phyloP scores from a whole-genome alignment of 2,329 filamentous ascomycete genomes.

The Elsinoe necatrix region DNA sequence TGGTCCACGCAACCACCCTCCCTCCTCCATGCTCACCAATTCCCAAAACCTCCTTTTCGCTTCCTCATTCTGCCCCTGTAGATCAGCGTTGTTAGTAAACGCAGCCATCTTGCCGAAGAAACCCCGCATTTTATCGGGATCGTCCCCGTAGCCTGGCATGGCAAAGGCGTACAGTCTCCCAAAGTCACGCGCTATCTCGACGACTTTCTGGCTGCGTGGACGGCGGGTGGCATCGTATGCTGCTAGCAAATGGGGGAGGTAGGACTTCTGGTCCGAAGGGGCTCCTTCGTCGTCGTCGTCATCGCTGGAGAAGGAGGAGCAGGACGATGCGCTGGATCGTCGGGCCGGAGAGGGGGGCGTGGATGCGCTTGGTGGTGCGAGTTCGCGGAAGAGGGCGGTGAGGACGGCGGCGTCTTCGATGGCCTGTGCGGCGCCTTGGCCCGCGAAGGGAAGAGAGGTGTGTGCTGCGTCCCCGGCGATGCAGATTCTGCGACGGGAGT shows the following conservation, averaged over 20 bases:
- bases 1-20: neutral
- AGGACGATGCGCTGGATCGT: neutral
- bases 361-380: neutral
- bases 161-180: slow-evolving; percentile 27
- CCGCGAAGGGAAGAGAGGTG: slow-evolving; percentile 32
- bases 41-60: slow-evolving; percentile 24
- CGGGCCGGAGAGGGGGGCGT: neutral
- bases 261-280: neutral
- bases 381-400: slow-evolving; percentile 23
- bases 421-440: slow-evolving; percentile 31
- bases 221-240: slow-evolving; percentile 26
- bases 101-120: slow-evolving; percentile 26
- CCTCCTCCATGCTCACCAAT: slow-evolving; percentile 15
- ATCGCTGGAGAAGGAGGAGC: neutral
- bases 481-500: slow-evolving; percentile 24
- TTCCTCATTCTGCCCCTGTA: slow-evolving; percentile 26
- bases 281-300: slow-evolving; percentile 3
- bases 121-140: slow-evolving; percentile 26
- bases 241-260: slow-evolving; percentile 22
- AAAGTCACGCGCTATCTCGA: slow-evolving; percentile 26
- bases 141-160: slow-evolving; percentile 24
- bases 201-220: slow-evolving; percentile 25
- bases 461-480: slow-evolving; percentile 36
- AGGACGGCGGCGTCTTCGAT: slow-evolving; percentile 34
- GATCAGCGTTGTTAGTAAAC: slow-evolving; percentile 28